Evolutionary conservation across 148 eudicot species (phyloP).

Genomic region (Drosera capensis): DNA sequence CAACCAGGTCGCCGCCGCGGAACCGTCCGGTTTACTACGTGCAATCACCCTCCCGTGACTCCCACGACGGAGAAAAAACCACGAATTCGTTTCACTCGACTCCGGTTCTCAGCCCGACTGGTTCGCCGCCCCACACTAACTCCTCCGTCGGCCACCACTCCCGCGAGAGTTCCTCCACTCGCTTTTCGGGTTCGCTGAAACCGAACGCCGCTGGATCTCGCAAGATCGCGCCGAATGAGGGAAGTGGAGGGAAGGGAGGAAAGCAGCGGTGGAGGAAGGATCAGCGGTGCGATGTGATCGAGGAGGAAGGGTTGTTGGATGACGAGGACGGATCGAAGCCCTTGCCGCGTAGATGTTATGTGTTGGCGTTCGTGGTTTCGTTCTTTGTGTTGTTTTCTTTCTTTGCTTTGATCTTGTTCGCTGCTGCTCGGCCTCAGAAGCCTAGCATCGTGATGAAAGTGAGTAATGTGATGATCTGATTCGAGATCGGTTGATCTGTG

Average conservation of each 20-base stretch:
- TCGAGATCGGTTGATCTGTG: too few relatives aligned
- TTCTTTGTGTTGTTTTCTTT: conserved; percentile 47
- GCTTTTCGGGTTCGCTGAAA: conserved; percentile 65
- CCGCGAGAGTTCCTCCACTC: conserved; percentile 63
- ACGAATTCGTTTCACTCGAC: conserved; percentile 74
- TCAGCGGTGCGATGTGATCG: conserved; percentile 59
- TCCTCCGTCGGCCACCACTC: conserved; percentile 78
- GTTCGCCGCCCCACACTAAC: conserved; percentile 69
- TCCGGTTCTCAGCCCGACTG: conserved; percentile 51
- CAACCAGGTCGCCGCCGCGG: too few relatives aligned
- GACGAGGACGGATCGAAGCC: conserved; percentile 25
- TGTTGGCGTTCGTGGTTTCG: conserved; percentile 33
- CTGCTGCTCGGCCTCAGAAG: conserved; percentile 68
- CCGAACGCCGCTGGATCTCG: conserved; percentile 63
- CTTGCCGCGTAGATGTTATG: conserved; percentile 35
- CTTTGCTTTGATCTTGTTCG: conserved; percentile 52
- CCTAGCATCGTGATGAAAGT: conserved; percentile 63
- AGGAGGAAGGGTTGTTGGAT: conserved; percentile 53
- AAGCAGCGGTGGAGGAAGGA: conserved; percentile 23
- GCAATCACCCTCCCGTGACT: conserved; percentile 71
- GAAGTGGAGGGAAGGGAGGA: conserved; percentile 13
- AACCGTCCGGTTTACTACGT: conserved; percentile 74
- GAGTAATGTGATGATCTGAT: too few relatives aligned
- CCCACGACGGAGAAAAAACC: conserved; percentile 70
- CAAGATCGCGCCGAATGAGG: conserved; percentile 41